These are phyloP conservation scores for Cytospora piceae DNA, from an alignment of 2,329 filamentous ascomycete species.

Conservation along the genomic window DNA sequence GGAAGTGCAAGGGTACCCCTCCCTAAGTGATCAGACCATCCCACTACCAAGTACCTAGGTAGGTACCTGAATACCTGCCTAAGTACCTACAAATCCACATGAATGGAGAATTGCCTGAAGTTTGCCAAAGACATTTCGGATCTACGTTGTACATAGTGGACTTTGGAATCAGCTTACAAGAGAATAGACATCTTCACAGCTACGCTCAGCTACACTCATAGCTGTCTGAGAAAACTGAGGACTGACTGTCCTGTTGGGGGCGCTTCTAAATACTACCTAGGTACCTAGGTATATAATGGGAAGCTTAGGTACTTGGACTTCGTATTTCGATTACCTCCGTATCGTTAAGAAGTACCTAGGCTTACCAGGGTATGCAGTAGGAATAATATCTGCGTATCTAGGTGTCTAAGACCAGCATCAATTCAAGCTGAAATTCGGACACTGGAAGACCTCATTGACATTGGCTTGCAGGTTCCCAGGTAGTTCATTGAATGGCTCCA, in stretches of 20 bases:
- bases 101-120: neutral
- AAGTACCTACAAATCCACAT: neutral
- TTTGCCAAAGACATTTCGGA: neutral
- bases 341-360: neutral
- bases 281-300: neutral
- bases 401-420: neutral
- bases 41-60: neutral
- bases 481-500: neutral
- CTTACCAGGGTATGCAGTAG: neutral
- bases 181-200: neutral
- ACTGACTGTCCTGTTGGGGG: neutral
- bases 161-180: neutral
- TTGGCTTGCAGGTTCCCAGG: neutral
- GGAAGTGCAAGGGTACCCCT: constrained; percentile 2
- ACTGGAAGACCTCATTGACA: neutral
- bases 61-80: neutral
- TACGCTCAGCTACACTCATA: neutral
- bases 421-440: neutral
- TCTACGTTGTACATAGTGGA: too few relatives aligned
- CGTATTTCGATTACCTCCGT: neutral
- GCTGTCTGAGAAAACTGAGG: neutral
- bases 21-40: neutral
- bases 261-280: neutral
- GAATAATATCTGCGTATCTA: neutral
- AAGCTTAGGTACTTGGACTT: neutral